These are phyloP conservation scores for Maudiozyma bulderi DNA, from an alignment of 805 yeast species.

Conservation along the genomic window DNA sequence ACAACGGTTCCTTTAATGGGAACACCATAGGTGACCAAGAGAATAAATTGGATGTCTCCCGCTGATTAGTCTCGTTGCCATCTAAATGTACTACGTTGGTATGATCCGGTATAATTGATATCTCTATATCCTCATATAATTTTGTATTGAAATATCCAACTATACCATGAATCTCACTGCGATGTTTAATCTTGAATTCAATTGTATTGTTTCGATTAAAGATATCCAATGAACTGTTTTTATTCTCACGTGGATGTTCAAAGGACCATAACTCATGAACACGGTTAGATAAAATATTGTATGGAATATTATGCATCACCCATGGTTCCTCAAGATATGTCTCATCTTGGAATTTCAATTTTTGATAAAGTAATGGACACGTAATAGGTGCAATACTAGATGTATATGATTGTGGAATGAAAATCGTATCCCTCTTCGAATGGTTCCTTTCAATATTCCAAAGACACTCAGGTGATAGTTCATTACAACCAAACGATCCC, in stretches of 20 bases:
- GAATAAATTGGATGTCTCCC: constrained; percentile 29
- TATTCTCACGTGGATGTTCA: constrained; percentile 36
- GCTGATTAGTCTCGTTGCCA: neutral
- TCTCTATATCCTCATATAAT: constrained; percentile 47
- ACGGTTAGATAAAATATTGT: constrained; percentile 37
- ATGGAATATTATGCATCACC: constrained; percentile 35
- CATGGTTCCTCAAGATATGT: constrained; percentile 35
- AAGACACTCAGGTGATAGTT: constrained; percentile 76
- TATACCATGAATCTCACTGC: constrained; percentile 60
- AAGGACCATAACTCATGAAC: constrained; percentile 53
- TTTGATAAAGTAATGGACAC: constrained; percentile 42
- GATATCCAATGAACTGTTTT: constrained; percentile 1
- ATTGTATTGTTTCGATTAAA: constrained; percentile 23
- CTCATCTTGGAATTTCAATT: constrained; percentile 17
- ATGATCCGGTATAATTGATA: constrained; percentile 24
- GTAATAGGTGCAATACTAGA: constrained; percentile 60
- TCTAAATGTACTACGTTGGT: neutral
- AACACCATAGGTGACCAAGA: constrained; percentile 67
- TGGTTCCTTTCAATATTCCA: constrained; percentile 35
- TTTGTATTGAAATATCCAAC: constrained; percentile 66
- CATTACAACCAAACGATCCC: constrained; percentile 92
- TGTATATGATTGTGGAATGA: constrained; percentile 53
- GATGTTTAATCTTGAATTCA: constrained; percentile 37
- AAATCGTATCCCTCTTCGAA: constrained; percentile 36
- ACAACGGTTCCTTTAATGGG: constrained; percentile 47